Evolutionary conservation across 2,329 filamentous ascomycete genomes (phyloP).

Genomic region (Endothia cerciana): DNA sequence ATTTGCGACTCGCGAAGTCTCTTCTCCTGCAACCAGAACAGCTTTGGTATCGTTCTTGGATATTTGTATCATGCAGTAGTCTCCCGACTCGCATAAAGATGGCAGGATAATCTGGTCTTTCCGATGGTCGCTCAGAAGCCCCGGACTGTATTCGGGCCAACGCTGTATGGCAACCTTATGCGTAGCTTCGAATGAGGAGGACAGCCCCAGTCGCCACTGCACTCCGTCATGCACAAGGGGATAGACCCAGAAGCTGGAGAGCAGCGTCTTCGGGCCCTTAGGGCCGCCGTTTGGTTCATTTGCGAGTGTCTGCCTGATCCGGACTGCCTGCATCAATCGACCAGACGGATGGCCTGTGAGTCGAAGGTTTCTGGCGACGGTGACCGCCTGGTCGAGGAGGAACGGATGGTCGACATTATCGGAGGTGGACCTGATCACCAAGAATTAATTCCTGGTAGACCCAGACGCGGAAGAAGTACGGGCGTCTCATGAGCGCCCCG

Average conservation of each 20-base stretch:
- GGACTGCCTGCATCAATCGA: neutral
- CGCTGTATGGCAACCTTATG: neutral
- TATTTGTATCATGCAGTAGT: slow-evolving; percentile 4
- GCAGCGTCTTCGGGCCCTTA: neutral
- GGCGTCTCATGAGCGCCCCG: neutral
- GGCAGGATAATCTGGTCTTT: neutral
- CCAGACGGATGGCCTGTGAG: neutral
- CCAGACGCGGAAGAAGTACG: slow-evolving; percentile 21
- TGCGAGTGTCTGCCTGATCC: neutral
- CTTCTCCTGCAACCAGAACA: neutral
- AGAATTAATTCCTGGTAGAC: slow-evolving; percentile 17
- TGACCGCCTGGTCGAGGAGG: neutral
- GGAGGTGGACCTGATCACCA: neutral
- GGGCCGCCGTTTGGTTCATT: neutral
- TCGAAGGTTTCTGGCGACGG: neutral
- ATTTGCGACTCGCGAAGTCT: neutral
- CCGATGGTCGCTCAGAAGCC: too few relatives aligned
- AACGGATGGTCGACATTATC: neutral
- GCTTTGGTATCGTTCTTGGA: neutral
- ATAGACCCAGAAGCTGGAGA: neutral
- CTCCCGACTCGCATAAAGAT: neutral
- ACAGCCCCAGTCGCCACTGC: neutral
- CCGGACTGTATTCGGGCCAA: neutral
- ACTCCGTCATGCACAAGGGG: neutral
- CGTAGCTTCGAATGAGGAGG: too few relatives aligned